These are phyloP conservation scores for Ampelocalamus luodianensis DNA, from an alignment of 176 grass and related monocot genomes.

Conservation along the genomic window DNA sequence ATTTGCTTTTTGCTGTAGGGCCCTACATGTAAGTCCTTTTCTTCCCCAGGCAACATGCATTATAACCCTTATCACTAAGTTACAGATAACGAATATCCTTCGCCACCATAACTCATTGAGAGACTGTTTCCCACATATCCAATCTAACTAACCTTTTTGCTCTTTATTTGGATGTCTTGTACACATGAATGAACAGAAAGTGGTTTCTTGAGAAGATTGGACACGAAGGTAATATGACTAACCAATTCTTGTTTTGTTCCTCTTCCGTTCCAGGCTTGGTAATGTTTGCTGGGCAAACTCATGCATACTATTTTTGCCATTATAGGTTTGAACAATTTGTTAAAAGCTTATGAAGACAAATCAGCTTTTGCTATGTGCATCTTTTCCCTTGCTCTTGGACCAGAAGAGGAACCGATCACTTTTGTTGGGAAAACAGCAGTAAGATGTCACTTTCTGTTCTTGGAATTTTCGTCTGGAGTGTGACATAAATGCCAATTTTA, in stretches of 20 bases:
- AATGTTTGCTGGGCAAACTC: conserved; percentile 22
- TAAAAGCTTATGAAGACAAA: conserved; percentile 97
- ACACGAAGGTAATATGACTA: conserved; percentile 71
- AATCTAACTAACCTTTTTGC: conserved; percentile 45
- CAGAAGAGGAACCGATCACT: conserved; percentile 75
- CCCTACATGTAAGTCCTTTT: conserved; percentile 90
- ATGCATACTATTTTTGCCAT: conserved; percentile 36
- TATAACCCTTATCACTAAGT: not conserved
- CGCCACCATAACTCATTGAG: conserved; percentile 16
- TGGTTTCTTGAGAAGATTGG: conserved; percentile 96
- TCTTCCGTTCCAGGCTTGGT: conserved; percentile 19
- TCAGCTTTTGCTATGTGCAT: conserved; percentile 97
- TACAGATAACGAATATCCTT: conserved; percentile 30
- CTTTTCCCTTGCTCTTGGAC: conserved; percentile 96
- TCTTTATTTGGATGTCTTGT: conserved; percentile 36
- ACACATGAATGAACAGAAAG: conserved; percentile 71
- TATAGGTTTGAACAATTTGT: conserved; percentile 88
- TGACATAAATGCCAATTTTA: not conserved
- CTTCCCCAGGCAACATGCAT: not conserved
- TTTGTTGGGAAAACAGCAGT: conserved; percentile 90
- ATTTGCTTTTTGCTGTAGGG: conserved; percentile 59
- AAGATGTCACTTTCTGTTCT: conserved; percentile 34
- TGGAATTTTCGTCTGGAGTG: not conserved
- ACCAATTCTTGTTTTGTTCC: not conserved
- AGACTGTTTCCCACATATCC: not conserved